phyloP scores from a whole-genome alignment of 2,329 filamentous ascomycete species.

The Exophiala viscosa region DNA sequence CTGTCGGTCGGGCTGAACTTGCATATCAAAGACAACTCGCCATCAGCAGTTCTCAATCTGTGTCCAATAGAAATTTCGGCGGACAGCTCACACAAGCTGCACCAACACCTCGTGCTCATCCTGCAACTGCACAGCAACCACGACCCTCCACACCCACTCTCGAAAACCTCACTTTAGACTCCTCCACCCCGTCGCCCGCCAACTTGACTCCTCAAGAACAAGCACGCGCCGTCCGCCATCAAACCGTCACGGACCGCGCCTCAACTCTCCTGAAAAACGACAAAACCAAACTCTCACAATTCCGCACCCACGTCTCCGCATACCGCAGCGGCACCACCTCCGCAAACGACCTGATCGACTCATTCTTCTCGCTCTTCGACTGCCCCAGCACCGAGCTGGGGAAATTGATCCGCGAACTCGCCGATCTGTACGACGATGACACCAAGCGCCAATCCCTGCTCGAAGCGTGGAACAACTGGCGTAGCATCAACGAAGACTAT shows the following conservation, averaged over 20 bases:
- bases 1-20: slow-evolving; percentile 77
- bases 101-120: slow-evolving; percentile 31
- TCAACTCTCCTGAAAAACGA: slow-evolving; percentile 77
- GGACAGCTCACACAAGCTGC: slow-evolving; percentile 64
- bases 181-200: slow-evolving; percentile 41
- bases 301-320: slow-evolving; percentile 73
- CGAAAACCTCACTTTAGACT: slow-evolving; percentile 51
- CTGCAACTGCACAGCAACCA: slow-evolving; percentile 30
- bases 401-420: slow-evolving; percentile 84
- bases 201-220: slow-evolving; percentile 71
- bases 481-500: slow-evolving; percentile 93
- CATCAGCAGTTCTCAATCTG: slow-evolving; percentile 80
- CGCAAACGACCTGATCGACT: slow-evolving; percentile 75
- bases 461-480: slow-evolving; percentile 91
- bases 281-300: slow-evolving; percentile 66
- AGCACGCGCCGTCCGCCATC: slow-evolving; percentile 73
- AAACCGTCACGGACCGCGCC: slow-evolving; percentile 80
- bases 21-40: slow-evolving; percentile 90
- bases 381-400: slow-evolving; percentile 76
- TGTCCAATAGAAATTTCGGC: slow-evolving; percentile 76
- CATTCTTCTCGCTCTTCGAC: slow-evolving; percentile 83
- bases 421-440: slow-evolving; percentile 85
- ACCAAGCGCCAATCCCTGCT: slow-evolving; percentile 68
- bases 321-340: slow-evolving; percentile 68
- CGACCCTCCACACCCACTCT: slow-evolving; percentile 38